phyloP scores from a whole-genome alignment of 2,329 filamentous ascomycete genomes.

The Massarina eburnea region DNA sequence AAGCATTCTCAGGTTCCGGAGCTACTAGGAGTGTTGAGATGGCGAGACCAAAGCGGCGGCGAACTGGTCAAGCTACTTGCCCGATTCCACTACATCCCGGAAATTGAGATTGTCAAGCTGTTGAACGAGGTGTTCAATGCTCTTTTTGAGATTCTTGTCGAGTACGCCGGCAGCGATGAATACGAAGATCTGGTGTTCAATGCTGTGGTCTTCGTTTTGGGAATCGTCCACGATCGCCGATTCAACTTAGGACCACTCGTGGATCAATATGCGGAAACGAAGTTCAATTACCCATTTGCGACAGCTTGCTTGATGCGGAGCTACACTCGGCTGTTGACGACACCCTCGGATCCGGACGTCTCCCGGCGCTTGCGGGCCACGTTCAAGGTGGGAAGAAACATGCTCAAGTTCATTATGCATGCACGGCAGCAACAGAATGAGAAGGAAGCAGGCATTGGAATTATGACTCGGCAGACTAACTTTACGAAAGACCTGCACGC shows the following conservation, averaged over 20 bases:
- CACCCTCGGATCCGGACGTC: slow-evolving; percentile 78
- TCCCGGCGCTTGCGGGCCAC: slow-evolving; percentile 85
- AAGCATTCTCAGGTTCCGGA: slow-evolving; percentile 90
- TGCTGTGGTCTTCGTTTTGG: slow-evolving; percentile 82
- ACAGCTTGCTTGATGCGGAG: slow-evolving; percentile 86
- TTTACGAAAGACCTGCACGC: slow-evolving; percentile 83
- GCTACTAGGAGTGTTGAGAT: slow-evolving; percentile 79
- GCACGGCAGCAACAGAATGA: slow-evolving; percentile 80
- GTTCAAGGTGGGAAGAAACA: slow-evolving; percentile 90
- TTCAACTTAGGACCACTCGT: slow-evolving; percentile 91
- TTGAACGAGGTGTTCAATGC: slow-evolving; percentile 86
- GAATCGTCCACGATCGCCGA: slow-evolving; percentile 89
- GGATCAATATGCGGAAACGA: slow-evolving; percentile 83
- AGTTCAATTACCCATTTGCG: slow-evolving; percentile 91
- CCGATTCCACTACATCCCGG: slow-evolving; percentile 87
- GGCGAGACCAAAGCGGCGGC: slow-evolving; percentile 74
- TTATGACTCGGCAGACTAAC: slow-evolving; percentile 68
- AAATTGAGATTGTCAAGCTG: slow-evolving; percentile 97
- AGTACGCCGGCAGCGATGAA: slow-evolving; percentile 87
- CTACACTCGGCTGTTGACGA: slow-evolving; percentile 79
- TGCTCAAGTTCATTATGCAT: slow-evolving; percentile 93
- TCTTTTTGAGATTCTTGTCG: slow-evolving; percentile 86
- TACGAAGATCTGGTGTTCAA: slow-evolving; percentile 93
- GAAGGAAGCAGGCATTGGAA: slow-evolving; percentile 87
- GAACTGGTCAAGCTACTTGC: slow-evolving; percentile 75